Percentiles rank a stretch among this genome's conserved stretches.
These are phyloP conservation scores for Ophiobolus disseminans DNA, from an alignment of 2,329 filamentous ascomycete genomes.

Conservation along the genomic window DNA sequence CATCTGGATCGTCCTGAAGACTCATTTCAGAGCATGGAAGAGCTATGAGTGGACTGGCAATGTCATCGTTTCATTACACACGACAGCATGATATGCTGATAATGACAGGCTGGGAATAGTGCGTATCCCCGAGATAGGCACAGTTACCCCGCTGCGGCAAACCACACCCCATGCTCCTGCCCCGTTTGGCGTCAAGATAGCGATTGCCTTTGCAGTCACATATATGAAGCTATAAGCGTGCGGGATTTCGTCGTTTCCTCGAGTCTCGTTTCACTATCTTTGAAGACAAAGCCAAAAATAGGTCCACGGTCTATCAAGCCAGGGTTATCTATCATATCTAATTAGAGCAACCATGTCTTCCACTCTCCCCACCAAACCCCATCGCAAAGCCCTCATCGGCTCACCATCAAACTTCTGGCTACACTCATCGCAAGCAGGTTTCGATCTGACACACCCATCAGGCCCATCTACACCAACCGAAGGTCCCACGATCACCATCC, in stretches of 20 bases:
- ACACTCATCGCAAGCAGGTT: conserved; percentile 52
- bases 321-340: no score
- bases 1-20: conserved; percentile 32
- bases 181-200: conserved; percentile 18
- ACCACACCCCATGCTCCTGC: conserved; percentile 15
- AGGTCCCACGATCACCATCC: conserved; percentile 21
- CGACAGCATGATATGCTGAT: neutral
- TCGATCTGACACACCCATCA: conserved; percentile 55
- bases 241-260: no score
- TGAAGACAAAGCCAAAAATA: no score
- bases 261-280: no score
- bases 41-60: neutral
- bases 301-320: no score
- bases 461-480: conserved; percentile 31
- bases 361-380: conserved; percentile 1
- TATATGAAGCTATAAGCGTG: no score
- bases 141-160: conserved; percentile 22
- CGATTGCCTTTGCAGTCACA: neutral
- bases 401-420: conserved; percentile 54
- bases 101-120: conserved; percentile 4
- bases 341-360: conserved; percentile 12
- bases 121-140: conserved; percentile 20
- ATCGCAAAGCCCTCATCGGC: conserved; percentile 52
- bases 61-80: neutral
- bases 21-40: neutral